phyloP scores from a whole-genome alignment of 192 early-diverging fungal genomes.

The Linnemannia schmuckeri region DNA sequence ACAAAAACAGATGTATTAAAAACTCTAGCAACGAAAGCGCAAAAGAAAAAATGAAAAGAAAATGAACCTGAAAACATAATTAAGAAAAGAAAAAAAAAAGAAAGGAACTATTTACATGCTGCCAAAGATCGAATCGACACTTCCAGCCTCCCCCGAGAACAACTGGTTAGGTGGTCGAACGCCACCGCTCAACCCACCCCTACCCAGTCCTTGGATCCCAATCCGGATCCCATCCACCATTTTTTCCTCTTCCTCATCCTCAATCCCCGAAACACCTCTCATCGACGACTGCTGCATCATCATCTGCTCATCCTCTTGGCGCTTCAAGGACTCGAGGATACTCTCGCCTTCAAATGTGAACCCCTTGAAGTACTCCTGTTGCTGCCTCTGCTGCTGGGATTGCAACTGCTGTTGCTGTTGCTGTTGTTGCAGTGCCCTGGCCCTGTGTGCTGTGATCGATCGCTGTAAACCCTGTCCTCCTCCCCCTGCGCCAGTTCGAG shows the following conservation, averaged over 20 bases:
- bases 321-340: constrained; percentile 39
- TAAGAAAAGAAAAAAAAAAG: constrained; percentile 12
- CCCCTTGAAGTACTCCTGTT: constrained; percentile 77
- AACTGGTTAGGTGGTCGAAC: constrained; percentile 12
- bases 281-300: background rate
- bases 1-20: too few species aligned
- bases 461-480: constrained; percentile 6
- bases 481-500: background rate
- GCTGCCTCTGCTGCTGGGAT: constrained; percentile 15
- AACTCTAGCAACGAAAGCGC: background rate
- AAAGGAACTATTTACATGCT: constrained; percentile 40
- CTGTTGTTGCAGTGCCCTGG: constrained; percentile 29
- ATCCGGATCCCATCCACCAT: background rate
- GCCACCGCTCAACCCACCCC: background rate
- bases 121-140: constrained; percentile 54
- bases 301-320: constrained; percentile 36
- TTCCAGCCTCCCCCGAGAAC: constrained; percentile 41
- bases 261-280: background rate
- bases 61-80: background rate
- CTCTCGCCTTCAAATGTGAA: constrained; percentile 70
- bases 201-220: constrained; percentile 1
- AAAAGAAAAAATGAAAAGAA: background rate
- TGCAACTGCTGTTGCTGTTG: constrained; percentile 15
- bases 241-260: background rate
- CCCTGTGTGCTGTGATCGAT: constrained; percentile 4